Evolutionary conservation across 306 rosid genomes (phyloP), one percentile per base, ranked within the genome.

Genomic region (Fagus sylvatica): DNA sequence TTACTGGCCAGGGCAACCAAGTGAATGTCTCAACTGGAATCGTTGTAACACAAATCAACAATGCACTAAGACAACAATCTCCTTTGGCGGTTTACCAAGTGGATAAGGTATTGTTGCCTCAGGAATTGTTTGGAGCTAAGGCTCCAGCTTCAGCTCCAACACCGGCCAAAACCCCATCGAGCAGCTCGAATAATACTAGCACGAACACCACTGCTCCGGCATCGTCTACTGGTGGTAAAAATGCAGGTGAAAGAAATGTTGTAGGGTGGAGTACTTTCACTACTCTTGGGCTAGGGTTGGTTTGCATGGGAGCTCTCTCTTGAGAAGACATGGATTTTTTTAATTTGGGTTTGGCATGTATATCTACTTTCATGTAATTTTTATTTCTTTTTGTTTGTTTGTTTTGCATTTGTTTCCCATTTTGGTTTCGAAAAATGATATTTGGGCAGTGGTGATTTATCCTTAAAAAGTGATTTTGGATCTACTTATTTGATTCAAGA

Each of bases 81-180:
- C 98, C 97, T 0, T 68, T 94, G 65, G 87, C 90, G 0, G 77
- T 94, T 17, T 94, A 84, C 75, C 85, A 76, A 40, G 77, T 90
- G 34, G 97, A 94, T 66, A 56, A 83, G 75, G 98, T 94, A 4
- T 39, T 94, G 82, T 86, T 90, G 84, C 97, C 98, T 0, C 7
- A 2, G 22, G 88, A 78, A n/a, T 83, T 94, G 32, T 90, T 81
- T 7, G 90, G 89, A 1, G 77, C 70, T 2, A 82, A 84, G 68
- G 19, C 93, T 33, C 78, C 87, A 0, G 11, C 77, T 0, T 55
- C 90, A 0, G 82, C 97, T 78, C 85, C 92, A 2, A 11, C 89
- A 3, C 81, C 89, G 4, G 76, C 83, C 0, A 85, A 81, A 32
- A 54, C 88, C 3, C 85, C 90, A 1, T 41, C 87, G 0, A 65